These are phyloP conservation scores for Lachancea fermentati DNA, from an alignment of 805 yeast species.

Conservation along the genomic window DNA sequence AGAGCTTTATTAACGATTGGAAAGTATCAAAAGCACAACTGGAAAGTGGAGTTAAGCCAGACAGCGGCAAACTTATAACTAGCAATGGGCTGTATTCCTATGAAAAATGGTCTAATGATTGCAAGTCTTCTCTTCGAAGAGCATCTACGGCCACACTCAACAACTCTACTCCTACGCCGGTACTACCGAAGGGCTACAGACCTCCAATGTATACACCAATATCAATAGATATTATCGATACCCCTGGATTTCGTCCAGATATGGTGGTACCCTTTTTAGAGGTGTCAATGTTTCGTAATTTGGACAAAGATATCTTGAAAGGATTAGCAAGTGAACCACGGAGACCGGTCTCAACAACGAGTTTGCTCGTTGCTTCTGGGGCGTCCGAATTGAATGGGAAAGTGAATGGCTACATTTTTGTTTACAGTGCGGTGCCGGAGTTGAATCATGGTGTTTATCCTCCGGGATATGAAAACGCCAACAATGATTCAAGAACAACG, in stretches of 20 bases:
- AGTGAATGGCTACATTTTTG: slow-evolving; percentile 67
- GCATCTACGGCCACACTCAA: not conserved
- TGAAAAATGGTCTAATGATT: not conserved
- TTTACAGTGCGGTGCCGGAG: slow-evolving; percentile 65
- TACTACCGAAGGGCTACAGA: slow-evolving; percentile 21
- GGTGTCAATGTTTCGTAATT: slow-evolving; percentile 56
- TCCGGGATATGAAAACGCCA: slow-evolving; percentile 45
- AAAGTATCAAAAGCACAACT: slow-evolving; percentile 15
- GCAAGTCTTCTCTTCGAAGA: not conserved
- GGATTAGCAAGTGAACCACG: slow-evolving; percentile 62
- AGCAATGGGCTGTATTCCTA: slow-evolving; percentile 5
- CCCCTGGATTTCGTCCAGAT: slow-evolving; percentile 63
- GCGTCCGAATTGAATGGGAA: slow-evolving; percentile 72
- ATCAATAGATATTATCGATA: slow-evolving; percentile 63
- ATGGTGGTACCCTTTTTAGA: slow-evolving; percentile 72
- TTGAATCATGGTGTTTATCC: slow-evolving; percentile 38
- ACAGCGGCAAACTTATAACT: not conserved
- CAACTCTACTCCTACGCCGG: not conserved
- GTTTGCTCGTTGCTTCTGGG: slow-evolving; percentile 70
- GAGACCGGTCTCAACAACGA: slow-evolving; percentile 56
- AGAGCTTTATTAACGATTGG: slow-evolving; percentile 28
- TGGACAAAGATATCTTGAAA: slow-evolving; percentile 52
- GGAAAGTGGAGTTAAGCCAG: slow-evolving; percentile 13
- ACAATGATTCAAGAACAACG: slow-evolving; percentile 1
- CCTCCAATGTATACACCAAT: slow-evolving; percentile 57